These are phyloP conservation scores for Trametes sanguinea DNA, from an alignment of 768 basidiomycete genomes.

Conservation along the genomic window DNA sequence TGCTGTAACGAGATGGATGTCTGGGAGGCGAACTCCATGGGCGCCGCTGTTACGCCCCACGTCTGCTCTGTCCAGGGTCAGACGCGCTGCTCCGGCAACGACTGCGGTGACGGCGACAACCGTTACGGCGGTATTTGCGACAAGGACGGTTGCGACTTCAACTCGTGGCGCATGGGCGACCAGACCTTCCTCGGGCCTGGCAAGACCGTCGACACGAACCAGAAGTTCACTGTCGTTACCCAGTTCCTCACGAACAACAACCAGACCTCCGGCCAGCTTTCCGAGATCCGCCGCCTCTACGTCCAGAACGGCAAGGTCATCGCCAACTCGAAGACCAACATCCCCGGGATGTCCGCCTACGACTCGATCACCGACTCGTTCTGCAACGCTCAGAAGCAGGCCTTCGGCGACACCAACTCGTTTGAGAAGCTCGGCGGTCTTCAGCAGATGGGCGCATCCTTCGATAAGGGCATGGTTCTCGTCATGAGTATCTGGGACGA, in stretches of 20 bases:
- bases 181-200: constrained; percentile 48
- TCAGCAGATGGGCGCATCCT: constrained; percentile 34
- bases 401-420: constrained; percentile 45
- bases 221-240: constrained; percentile 57
- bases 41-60: constrained; percentile 53
- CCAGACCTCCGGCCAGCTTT: constrained; percentile 47
- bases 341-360: constrained; percentile 42
- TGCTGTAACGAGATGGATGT: constrained; percentile 62
- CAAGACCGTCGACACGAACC: constrained; percentile 49
- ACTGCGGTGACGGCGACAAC: constrained; percentile 35
- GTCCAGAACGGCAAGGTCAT: constrained; percentile 55
- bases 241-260: constrained; percentile 54
- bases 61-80: constrained; percentile 43
- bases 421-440: constrained; percentile 47
- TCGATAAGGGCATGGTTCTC: constrained; percentile 48
- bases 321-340: constrained; percentile 49
- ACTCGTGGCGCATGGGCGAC: constrained; percentile 58
- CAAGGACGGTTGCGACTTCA: constrained; percentile 61
- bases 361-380: constrained; percentile 51
- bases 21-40: constrained; percentile 55
- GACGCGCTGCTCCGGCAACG: constrained; percentile 44
- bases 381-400: constrained; percentile 48
- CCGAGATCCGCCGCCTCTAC: constrained; percentile 55
- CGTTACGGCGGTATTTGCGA: constrained; percentile 51
- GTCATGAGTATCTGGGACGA: constrained; percentile 56